Evolutionary conservation across 2,329 filamentous ascomycete genomes (phyloP), one percentile per base, ranked within the genome.

Genomic region (Bipolaris sorokiniana): DNA sequence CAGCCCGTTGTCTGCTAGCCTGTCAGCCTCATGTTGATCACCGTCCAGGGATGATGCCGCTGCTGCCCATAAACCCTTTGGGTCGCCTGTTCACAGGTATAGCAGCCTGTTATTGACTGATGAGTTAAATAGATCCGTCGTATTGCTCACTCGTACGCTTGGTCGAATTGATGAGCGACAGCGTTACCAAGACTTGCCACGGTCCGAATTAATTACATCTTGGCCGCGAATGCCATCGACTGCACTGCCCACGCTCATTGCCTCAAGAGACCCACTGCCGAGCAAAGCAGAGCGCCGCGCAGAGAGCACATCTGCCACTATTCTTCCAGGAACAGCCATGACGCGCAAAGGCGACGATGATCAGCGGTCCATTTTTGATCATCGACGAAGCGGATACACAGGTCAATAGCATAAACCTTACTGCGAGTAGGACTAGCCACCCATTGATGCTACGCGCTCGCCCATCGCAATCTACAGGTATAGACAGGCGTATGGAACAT

Each of bases 21-120:
- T 51, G 6, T 56, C 42, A 56, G 54, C 54, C 54, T 56, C 49
- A 56, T 48, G 54, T 46, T 44, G 54, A 56, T 56, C 49, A 55
- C 34, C 42, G 41, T 53, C 36, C 49, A 23, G 20, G 49, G 31
- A 56, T 55, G 38, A 36, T 42, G 52, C 52, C 26, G 23, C 47
- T 46, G 38, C 22, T 44, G 49, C 28, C 54, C 42, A 45, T 47
- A 33, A 28, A 23, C 20, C 31, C 45, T 26, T 4, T 23, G 40
- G 13, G 15, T 23, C 23, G 5, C 40, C n/a, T 26, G 15, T 16
- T 38, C 40, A 5, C 10, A 13, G 3, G 7, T n/a, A 26, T 7
- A n/a, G 11, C 44, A 37, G 23, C 53, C 10, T 13, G 31, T 36
- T 34, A 28, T 22, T 44, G 38, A 31, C 28, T 31, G 28, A 11